Evolutionary conservation across 1,284 basidiomycete genomes (phyloP).

Genomic region (Ustilago sp.): DNA sequence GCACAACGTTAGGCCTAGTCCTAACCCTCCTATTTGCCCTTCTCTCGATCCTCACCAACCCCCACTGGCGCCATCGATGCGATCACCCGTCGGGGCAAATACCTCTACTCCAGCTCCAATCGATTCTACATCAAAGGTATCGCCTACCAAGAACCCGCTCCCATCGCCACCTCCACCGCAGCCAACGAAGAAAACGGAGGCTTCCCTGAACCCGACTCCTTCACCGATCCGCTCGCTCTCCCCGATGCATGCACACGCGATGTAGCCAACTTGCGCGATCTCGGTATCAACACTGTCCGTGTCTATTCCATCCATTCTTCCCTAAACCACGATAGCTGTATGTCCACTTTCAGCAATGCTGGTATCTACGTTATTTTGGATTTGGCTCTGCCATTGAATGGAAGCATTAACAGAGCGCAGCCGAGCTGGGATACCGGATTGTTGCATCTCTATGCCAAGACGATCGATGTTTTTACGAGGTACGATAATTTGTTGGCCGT

Average conservation of each 20-base stretch:
- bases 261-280: slow-evolving; percentile 77
- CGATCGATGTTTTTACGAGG: slow-evolving; percentile 78
- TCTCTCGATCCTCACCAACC: slow-evolving; percentile 9
- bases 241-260: slow-evolving; percentile 80
- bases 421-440: slow-evolving; percentile 87
- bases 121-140: slow-evolving; percentile 92
- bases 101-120: slow-evolving; percentile 78
- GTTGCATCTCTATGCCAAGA: slow-evolving; percentile 81
- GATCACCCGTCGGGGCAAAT: slow-evolving; percentile 75
- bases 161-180: slow-evolving; percentile 70
- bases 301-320: slow-evolving; percentile 79
- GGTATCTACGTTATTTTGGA: slow-evolving; percentile 94
- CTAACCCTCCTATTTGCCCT: slow-evolving; percentile 16
- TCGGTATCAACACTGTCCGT: slow-evolving; percentile 76
- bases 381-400: slow-evolving; percentile 83
- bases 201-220: slow-evolving; percentile 80
- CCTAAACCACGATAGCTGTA: slow-evolving; percentile 86
- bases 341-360: slow-evolving; percentile 80
- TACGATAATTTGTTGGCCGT: slow-evolving; percentile 71
- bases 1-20: slow-evolving; percentile 11
- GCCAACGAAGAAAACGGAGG: slow-evolving; percentile 72
- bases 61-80: slow-evolving; percentile 26
- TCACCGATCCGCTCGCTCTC: slow-evolving; percentile 79
- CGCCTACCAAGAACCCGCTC: slow-evolving; percentile 88
- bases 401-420: slow-evolving; percentile 81